phyloP scores from a whole-genome alignment of 1,284 basidiomycete genomes.

The Sporisorium iseilematis-ciliati region DNA sequence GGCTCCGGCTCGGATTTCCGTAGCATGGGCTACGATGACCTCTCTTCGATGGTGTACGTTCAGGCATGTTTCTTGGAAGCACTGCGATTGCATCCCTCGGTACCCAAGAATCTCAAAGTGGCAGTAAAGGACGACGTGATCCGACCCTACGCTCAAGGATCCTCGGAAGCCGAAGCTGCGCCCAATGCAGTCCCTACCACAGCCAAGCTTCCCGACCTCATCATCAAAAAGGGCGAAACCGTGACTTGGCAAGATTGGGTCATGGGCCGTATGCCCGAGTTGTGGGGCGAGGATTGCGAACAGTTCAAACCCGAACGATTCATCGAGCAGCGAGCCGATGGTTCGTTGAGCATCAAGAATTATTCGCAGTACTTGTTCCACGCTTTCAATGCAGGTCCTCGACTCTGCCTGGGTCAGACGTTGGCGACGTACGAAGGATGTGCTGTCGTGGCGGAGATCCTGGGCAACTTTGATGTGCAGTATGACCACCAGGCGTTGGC shows the following conservation, averaged over 20 bases:
- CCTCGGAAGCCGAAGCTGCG: constrained; percentile 31
- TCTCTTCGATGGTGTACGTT: constrained; percentile 47
- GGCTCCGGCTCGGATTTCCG: constrained; percentile 31
- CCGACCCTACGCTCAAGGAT: constrained; percentile 42
- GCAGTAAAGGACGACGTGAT: constrained; percentile 60
- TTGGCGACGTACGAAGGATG: constrained; percentile 61
- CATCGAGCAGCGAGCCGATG: constrained; percentile 61
- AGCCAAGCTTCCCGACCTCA: constrained; percentile 49
- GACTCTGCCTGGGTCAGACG: constrained; percentile 68
- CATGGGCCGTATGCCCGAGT: constrained; percentile 62
- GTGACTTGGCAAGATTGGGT: constrained; percentile 56
- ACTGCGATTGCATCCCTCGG: constrained; percentile 60
- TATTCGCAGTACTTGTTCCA: constrained; percentile 71
- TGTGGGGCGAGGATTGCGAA: constrained; percentile 65
- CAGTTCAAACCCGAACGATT: constrained; percentile 66
- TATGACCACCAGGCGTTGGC: constrained; percentile 38
- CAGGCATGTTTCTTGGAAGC: constrained; percentile 60
- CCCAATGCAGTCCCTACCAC: constrained; percentile 36
- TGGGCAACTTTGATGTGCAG: constrained; percentile 43
- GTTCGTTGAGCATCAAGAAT: constrained; percentile 70
- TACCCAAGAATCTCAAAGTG: constrained; percentile 59
- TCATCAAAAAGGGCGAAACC: constrained; percentile 50
- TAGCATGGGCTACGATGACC: constrained; percentile 55
- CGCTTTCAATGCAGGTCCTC: constrained; percentile 65
- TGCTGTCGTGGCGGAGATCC: constrained; percentile 46